Evolutionary conservation across 2,329 filamentous ascomycete species (phyloP).

Genomic region (Teratosphaeria epicoccoides): DNA sequence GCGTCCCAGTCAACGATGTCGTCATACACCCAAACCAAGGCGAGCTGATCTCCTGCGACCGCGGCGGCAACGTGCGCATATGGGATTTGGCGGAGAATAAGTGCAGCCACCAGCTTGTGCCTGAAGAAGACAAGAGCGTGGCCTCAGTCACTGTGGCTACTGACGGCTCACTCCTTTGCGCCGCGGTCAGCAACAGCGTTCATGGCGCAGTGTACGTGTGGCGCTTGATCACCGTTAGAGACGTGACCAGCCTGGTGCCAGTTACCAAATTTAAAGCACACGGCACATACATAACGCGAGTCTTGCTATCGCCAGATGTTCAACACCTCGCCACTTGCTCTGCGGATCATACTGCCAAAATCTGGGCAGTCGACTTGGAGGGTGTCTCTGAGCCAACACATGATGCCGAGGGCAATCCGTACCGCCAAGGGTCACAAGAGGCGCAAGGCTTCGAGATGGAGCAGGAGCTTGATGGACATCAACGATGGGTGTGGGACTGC

Average conservation of each 20-base stretch:
- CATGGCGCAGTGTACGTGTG: slow-evolving; percentile 96
- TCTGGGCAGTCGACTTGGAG: slow-evolving; percentile 79
- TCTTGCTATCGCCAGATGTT: slow-evolving; percentile 84
- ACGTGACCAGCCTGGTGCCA: slow-evolving; percentile 73
- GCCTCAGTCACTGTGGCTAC: slow-evolving; percentile 92
- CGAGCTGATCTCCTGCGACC: slow-evolving; percentile 92
- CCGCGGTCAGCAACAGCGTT: slow-evolving; percentile 62
- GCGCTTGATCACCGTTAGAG: slow-evolving; percentile 75
- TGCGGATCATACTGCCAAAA: slow-evolving; percentile 87
- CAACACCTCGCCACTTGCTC: slow-evolving; percentile 90
- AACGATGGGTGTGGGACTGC: slow-evolving; percentile 96
- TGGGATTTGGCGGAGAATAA: slow-evolving; percentile 97
- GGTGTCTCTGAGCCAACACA: not conserved
- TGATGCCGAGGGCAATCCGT: not conserved
- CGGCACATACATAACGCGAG: slow-evolving; percentile 83
- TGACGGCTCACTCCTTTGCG: slow-evolving; percentile 84
- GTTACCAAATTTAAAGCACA: slow-evolving; percentile 85
- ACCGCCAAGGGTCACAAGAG: slow-evolving; percentile 27
- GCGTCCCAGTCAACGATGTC: slow-evolving; percentile 84
- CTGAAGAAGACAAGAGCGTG: slow-evolving; percentile 88
- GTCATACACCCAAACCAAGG: slow-evolving; percentile 99
- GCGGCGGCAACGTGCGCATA: slow-evolving; percentile 81
- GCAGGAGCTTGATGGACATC: slow-evolving; percentile 78
- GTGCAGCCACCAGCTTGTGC: slow-evolving; percentile 90
- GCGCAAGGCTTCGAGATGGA: slow-evolving; percentile 62